Evolutionary conservation across 2,329 filamentous ascomycete genomes (phyloP).

Genomic region (Sphaerostilbella broomeana): DNA sequence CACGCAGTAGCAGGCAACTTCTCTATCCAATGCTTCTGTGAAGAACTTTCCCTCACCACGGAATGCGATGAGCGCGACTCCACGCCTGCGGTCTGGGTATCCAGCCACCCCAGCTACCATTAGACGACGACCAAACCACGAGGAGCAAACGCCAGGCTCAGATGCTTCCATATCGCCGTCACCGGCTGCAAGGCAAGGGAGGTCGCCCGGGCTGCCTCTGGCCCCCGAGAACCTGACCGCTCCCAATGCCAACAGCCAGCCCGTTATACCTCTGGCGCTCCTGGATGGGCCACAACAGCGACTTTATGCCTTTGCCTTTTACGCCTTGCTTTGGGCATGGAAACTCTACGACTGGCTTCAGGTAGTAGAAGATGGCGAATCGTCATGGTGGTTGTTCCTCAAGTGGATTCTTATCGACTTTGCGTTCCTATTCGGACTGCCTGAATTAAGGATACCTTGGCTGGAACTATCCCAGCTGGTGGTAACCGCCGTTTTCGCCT

Average conservation of each 20-base stretch:
- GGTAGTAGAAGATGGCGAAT: slow-evolving; percentile 71
- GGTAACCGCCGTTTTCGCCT: slow-evolving; percentile 62
- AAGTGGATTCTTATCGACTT: slow-evolving; percentile 92
- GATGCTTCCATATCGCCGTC: slow-evolving; percentile 25
- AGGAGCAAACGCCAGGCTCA: slow-evolving; percentile 28
- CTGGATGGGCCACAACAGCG: slow-evolving; percentile 89
- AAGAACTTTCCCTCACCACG: slow-evolving; percentile 26
- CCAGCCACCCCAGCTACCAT: slow-evolving; percentile 62
- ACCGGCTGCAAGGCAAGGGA: no score
- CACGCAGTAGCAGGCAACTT: not conserved
- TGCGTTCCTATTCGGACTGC: slow-evolving; percentile 78
- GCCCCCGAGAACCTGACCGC: slow-evolving; percentile 38
- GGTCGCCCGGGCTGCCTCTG: slow-evolving; percentile 33
- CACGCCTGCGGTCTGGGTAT: slow-evolving; percentile 74
- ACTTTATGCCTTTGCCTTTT: slow-evolving; percentile 77
- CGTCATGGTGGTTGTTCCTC: slow-evolving; percentile 83
- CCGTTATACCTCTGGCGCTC: slow-evolving; percentile 72
- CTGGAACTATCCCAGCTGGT: slow-evolving; percentile 78
- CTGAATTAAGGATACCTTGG: slow-evolving; percentile 89
- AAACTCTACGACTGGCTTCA: slow-evolving; percentile 80
- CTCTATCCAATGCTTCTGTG: slow-evolving; percentile 15
- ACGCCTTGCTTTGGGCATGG: slow-evolving; percentile 70
- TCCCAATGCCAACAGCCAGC: slow-evolving; percentile 34
- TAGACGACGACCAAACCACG: slow-evolving; percentile 21
- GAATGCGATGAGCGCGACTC: slow-evolving; percentile 78